These are phyloP conservation scores for Lagenidium giganteum DNA, from an alignment of 352 stramenopile species.

Conservation along the genomic window DNA sequence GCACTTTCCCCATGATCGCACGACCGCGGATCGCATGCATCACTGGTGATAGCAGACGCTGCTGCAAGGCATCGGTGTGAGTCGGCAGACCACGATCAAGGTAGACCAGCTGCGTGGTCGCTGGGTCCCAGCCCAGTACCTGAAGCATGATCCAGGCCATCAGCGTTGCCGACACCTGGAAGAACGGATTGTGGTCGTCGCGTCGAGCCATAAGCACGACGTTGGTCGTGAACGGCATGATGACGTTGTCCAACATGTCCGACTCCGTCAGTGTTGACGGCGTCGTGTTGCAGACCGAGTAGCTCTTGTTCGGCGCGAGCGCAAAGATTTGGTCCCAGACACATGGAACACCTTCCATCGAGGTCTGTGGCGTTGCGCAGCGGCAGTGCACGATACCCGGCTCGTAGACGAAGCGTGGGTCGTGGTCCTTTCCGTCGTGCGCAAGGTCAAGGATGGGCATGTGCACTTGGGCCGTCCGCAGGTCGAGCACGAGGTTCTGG, in stretches of 20 bases:
- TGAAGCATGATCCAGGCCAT: conserved; percentile 23
- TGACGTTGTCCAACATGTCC: conserved; percentile 2
- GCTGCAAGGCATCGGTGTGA: conserved; percentile 15
- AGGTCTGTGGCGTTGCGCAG: conserved; percentile 7
- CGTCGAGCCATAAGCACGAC: conserved; percentile 20
- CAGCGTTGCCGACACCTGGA: conserved; percentile 21
- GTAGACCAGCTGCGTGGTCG: conserved; percentile 17
- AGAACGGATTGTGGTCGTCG: conserved; percentile 35
- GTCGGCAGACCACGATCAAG: conserved; percentile 24
- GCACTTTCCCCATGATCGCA: conserved; percentile 19
- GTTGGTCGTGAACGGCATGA: conserved; percentile 5
- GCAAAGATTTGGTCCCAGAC: conserved; percentile 4
- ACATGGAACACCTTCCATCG: too few species aligned
- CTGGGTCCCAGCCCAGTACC: conserved; percentile 6
- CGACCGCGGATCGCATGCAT: conserved; percentile 9
- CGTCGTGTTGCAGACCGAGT: conserved; percentile 4
- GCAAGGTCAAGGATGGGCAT: conserved; percentile 21
- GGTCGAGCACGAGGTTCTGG: conserved; percentile 43
- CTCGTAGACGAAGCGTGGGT: conserved; percentile 23
- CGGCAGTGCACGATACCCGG: conserved; percentile 12
- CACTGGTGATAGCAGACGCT: conserved; percentile 11
- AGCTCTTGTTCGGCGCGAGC: conserved; percentile 3
- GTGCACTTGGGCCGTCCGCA: conserved; percentile 20
- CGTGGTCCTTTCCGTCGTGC: conserved; percentile 26
- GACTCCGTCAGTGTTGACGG: not conserved